A percentile compares a stretch with the other conserved stretches of the same genome.
Conservation (phyloP, 179 eudicot genomes). For the Gypsophila paniculata region DNA sequence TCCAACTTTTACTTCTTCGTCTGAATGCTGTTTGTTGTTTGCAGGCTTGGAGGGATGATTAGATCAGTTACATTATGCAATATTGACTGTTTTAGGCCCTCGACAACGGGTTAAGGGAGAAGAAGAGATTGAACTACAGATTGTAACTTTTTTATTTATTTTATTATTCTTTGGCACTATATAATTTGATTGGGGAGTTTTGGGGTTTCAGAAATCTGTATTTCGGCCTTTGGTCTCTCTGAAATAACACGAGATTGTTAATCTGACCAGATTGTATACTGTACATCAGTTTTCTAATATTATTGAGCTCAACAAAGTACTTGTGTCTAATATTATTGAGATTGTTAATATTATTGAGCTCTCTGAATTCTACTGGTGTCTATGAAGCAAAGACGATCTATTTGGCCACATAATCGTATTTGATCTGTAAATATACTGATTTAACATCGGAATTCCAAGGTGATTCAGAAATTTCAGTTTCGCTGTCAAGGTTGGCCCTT, state of each 20-base stretch:
- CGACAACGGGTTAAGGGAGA: constrained; percentile 44
- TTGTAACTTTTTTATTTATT: constrained; percentile 11
- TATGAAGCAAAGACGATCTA: constrained; percentile 5
- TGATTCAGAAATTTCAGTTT: not conserved
- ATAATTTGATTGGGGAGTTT: constrained; percentile 21
- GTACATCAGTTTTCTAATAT: constrained; percentile 13
- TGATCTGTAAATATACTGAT: constrained; percentile 26
- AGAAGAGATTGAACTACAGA: constrained; percentile 28
- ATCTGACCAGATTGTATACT: not conserved
- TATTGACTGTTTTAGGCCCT: constrained; percentile 86
- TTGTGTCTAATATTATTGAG: too few relatives aligned
- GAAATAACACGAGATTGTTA: constrained; percentile 3
- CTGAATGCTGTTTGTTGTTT: constrained; percentile 11
- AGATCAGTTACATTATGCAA: constrained; percentile 82
- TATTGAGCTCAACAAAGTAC: constrained; percentile 8
- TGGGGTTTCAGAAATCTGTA: constrained; percentile 22
- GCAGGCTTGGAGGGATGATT: constrained; percentile 93
- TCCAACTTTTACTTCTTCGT: not conserved
- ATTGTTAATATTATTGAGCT: too few relatives aligned
- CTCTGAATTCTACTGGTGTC: constrained; percentile 13
- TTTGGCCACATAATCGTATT: constrained; percentile 12
- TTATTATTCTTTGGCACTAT: constrained; percentile 2
- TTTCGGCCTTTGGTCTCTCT: not conserved
- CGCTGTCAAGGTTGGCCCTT: too few relatives aligned
- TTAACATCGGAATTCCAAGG: constrained; percentile 5